Evolutionary conservation across 345 rosid genomes (phyloP), one percentile per base, ranked within the genome.

Genomic region (Lumnitzera littorea): DNA sequence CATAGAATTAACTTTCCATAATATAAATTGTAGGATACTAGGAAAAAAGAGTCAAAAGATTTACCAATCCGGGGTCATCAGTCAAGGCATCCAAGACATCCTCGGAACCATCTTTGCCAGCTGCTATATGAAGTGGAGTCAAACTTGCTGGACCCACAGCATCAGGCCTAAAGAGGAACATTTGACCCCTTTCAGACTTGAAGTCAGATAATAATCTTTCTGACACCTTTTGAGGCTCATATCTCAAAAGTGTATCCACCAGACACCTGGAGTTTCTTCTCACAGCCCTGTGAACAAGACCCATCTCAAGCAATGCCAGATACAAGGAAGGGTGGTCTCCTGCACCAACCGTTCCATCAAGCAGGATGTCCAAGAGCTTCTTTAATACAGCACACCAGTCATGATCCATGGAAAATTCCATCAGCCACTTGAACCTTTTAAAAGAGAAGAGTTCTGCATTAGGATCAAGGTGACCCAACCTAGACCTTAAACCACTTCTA

Each of bases 51-150:
- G 57, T 15, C 20, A 62, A 56, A 65, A 15, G 11, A 70, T 46
- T 77, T 69, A 94, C 99, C 99, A 76, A 84, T 74, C 83, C 80
- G 48, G 96, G 96, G 70, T 91, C 99, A 65, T 85, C 77, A 23
- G 87, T 88, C 64, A 95, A 74, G 56, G 96, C 89, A 62, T 91
- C 94, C 66, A 95, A 66, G 46, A 88, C 84, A 58, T 80, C 91
- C 78, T 95, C 96, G 27, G 99, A 91, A 65, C 84, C 91, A 76
- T 95, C 99, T 86, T 84, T 95, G 61, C 99, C 99, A 1, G 99
- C 99, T 57, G 96, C 99, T 64, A 95, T 86, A 77, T 95, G 99
- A 63, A 91, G 95, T 74, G 99, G 97, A 24, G 99, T 95, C 84
- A 91, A 81, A 76, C 99, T 95, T 24, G 83, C 91, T 51, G 97